These are phyloP conservation scores for Phialophora expanda DNA, from an alignment of 2,329 filamentous ascomycete genomes.

Conservation along the genomic window DNA sequence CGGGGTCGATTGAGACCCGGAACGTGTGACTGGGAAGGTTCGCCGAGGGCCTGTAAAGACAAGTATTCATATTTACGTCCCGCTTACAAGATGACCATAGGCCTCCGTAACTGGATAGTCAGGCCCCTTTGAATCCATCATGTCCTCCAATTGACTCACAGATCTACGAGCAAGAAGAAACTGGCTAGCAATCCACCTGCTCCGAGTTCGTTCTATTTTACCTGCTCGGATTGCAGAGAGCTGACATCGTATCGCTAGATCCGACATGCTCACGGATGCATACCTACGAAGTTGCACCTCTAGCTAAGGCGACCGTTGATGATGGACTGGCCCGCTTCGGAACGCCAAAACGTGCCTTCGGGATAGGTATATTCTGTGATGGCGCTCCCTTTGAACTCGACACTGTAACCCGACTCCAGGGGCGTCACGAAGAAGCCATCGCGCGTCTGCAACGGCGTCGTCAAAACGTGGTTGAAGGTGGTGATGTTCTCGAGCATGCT, in stretches of 20 bases:
- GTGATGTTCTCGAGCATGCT: conserved; percentile 90
- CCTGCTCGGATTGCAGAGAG: not conserved
- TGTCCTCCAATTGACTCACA: no score
- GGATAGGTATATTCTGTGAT: conserved; percentile 10
- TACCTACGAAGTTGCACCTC: no score
- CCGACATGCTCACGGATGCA: not conserved
- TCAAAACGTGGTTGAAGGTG: conserved; percentile 90
- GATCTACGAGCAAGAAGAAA: no score
- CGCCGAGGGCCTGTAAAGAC: no score
- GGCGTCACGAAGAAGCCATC: conserved; percentile 90
- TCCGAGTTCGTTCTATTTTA: conserved; percentile 2
- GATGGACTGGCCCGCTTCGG: conserved; percentile 1
- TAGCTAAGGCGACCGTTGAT: conserved; percentile 2
- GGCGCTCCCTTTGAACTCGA: conserved; percentile 77
- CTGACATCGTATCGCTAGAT: not conserved
- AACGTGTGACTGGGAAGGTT: no score
- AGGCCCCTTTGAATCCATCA: no score
- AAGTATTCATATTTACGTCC: no score
- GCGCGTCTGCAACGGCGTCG: conserved; percentile 78
- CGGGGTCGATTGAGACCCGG: no score
- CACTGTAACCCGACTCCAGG: conserved; percentile 80
- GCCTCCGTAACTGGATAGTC: no score
- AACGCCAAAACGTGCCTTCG: conserved; percentile 12
- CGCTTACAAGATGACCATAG: no score
- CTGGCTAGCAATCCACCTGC: conserved; percentile 5